Evolutionary conservation across 805 yeast genomes (phyloP).

Genomic region (Sugiyamaella lignohabitans): DNA sequence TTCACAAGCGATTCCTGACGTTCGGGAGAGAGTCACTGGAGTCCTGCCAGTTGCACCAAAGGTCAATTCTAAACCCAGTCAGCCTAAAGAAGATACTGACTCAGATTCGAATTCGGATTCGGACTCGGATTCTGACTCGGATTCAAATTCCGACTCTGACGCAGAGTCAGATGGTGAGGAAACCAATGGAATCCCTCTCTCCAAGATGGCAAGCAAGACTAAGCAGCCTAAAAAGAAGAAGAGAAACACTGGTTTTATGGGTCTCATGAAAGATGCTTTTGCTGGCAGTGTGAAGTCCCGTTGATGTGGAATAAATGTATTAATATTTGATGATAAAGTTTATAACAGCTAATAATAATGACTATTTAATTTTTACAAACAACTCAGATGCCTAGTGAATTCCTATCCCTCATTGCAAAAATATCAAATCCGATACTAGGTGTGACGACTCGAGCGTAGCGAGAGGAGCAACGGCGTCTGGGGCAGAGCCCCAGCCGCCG

Average conservation of each 20-base stretch:
- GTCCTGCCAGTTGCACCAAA: not conserved
- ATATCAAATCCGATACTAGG: too few species aligned
- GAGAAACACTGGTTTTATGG: conserved; percentile 14
- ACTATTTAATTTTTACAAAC: too few species aligned
- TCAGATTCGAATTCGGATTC: conserved; percentile 16
- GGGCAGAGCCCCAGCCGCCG: conserved; percentile 1
- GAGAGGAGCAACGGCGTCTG: not conserved
- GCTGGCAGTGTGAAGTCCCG: not conserved
- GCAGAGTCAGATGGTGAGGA: conserved; percentile 5
- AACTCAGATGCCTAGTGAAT: too few species aligned
- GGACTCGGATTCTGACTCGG: conserved; percentile 10
- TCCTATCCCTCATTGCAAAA: too few species aligned
- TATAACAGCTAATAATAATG: too few species aligned
- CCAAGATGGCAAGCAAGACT: conserved; percentile 4
- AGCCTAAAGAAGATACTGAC: conserved; percentile 4
- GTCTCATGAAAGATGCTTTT: conserved; percentile 15
- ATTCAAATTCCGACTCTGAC: conserved; percentile 4
- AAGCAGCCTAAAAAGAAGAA: conserved; percentile 12
- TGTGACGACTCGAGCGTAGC: too few species aligned
- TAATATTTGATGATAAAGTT: too few species aligned
- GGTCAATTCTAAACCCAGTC: not conserved
- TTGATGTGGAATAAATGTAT: not conserved
- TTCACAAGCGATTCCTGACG: not conserved
- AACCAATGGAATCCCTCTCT: conserved; percentile 12
- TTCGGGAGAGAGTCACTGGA: not conserved